Conservation (phyloP, 148 eudicot genomes). For the Persicaria tinctoria region DNA sequence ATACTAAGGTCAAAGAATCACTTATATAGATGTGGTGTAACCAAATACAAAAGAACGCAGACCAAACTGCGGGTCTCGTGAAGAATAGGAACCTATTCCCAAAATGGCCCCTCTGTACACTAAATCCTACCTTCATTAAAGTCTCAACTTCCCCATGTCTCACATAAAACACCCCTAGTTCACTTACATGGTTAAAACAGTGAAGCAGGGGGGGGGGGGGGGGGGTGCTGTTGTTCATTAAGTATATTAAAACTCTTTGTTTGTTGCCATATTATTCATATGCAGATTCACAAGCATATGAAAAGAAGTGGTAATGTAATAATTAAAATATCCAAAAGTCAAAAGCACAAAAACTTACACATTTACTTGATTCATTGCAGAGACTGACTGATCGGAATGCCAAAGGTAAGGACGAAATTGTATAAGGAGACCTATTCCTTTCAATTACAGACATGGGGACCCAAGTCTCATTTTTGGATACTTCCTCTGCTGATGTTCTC, state of each 20-base stretch:
- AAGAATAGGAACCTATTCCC: no score
- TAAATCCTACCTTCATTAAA: no score
- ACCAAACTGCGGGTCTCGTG: no score
- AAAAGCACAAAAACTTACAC: conserved; percentile 20
- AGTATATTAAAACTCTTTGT: background rate
- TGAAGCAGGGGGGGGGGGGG: no score
- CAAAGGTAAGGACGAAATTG: conserved; percentile 75
- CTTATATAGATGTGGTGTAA: no score
- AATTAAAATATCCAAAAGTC: background rate
- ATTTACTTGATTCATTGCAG: conserved; percentile 82
- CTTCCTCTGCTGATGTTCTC: conserved; percentile 65
- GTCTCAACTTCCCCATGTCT: no score
- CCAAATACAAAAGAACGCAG: no score
- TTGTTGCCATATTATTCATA: background rate
- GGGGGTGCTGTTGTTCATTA: no score
- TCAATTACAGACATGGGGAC: conserved; percentile 83
- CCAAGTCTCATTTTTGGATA: conserved; percentile 83
- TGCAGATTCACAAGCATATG: background rate
- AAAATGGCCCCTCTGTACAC: no score
- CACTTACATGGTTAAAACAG: no score
- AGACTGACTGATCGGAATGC: conserved; percentile 64
- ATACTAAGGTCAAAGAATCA: background rate
- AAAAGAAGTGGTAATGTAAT: background rate
- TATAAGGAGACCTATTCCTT: conserved; percentile 87
- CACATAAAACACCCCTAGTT: no score